phyloP scores from a whole-genome alignment of 352 stramenopile genomes.

The Elongisporangium prolatum region DNA sequence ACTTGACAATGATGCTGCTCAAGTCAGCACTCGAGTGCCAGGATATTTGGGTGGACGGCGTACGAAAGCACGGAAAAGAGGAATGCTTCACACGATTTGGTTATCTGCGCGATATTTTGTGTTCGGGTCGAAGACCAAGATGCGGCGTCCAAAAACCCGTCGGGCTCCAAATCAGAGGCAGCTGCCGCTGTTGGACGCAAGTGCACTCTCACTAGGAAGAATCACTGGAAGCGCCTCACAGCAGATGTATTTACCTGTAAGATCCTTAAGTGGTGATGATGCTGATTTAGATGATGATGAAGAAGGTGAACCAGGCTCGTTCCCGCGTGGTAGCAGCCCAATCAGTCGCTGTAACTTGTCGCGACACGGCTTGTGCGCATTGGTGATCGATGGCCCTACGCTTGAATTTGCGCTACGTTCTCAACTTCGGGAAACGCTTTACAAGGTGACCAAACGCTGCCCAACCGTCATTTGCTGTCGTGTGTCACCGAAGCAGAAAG shows the following conservation, averaged over 20 bases:
- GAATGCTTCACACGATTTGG: background rate
- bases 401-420: slow-evolving; percentile 68
- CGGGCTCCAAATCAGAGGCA: background rate
- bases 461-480: slow-evolving; percentile 85
- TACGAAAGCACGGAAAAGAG: background rate
- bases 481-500: slow-evolving; percentile 87
- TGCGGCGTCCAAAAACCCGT: background rate
- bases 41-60: background rate
- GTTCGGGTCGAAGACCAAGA: background rate
- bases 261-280: background rate
- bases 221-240: background rate
- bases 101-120: background rate
- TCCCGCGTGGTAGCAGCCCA: background rate
- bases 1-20: background rate
- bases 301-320: background rate
- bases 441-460: slow-evolving; percentile 65
- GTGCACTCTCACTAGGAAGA: background rate
- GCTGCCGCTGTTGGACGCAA: background rate
- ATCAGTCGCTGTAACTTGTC: background rate
- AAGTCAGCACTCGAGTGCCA: background rate
- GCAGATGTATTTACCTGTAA: background rate
- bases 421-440: slow-evolving; percentile 49
- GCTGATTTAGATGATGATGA: slow-evolving; percentile 3
- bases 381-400: slow-evolving; percentile 93
- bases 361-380: slow-evolving; percentile 19